Evolutionary conservation across 2,329 filamentous ascomycete genomes (phyloP).

Genomic region (Penicillium sp.): DNA sequence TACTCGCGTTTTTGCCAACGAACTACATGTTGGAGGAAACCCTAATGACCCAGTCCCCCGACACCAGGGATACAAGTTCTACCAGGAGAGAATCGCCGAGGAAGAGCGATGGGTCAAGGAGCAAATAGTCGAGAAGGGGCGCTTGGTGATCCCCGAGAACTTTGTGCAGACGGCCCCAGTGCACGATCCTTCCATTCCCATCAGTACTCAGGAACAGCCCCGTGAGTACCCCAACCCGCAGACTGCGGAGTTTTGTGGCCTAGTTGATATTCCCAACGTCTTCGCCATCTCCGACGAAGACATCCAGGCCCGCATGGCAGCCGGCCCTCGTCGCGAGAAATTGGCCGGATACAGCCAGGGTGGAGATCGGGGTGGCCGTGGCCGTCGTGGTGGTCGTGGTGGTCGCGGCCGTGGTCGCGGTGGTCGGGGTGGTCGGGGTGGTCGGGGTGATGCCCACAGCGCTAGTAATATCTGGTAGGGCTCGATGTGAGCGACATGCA

Average conservation of each 20-base stretch:
- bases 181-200: conserved; percentile 57
- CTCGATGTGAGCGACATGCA: too few species aligned
- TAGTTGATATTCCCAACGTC: conserved; percentile 72
- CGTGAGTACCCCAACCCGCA: conserved; percentile 83
- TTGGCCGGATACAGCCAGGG: conserved; percentile 14
- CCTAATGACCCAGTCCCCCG: conserved; percentile 51
- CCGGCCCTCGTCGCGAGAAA: conserved; percentile 51
- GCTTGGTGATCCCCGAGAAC: conserved; percentile 69
- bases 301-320: conserved; percentile 55
- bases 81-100: conserved; percentile 63
- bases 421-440: conserved; percentile 1
- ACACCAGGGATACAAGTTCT: conserved; percentile 66
- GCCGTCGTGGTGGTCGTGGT: conserved; percentile 21
- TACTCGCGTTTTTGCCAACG: conserved; percentile 70
- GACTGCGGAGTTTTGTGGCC: conserved; percentile 72
- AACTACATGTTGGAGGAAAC: conserved; percentile 60
- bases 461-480: too few species aligned
- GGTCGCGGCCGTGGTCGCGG: conserved; percentile 16
- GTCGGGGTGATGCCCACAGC: too few species aligned
- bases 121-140: conserved; percentile 61
- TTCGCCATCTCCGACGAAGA: conserved; percentile 73
- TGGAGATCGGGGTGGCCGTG: conserved; percentile 21
- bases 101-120: conserved; percentile 78
- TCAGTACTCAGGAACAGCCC: conserved; percentile 61
- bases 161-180: conserved; percentile 73